Evolutionary conservation across 305 asterid genomes (phyloP).

Genomic region (Fraxinus angustifolia): DNA sequence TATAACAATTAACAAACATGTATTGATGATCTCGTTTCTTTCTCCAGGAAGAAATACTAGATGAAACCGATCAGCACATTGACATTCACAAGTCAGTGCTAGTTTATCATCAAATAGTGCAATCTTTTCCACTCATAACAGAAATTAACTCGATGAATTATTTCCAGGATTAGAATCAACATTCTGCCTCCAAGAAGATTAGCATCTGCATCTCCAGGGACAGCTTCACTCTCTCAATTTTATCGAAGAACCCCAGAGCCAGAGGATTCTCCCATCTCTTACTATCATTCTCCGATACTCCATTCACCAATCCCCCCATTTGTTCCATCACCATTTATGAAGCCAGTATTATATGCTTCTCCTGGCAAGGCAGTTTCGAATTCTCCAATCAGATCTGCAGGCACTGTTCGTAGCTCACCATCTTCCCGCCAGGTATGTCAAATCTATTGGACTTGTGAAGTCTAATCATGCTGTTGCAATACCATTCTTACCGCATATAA

Average conservation of each 20-base stretch:
- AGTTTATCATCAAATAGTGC: not conserved
- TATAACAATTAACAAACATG: not conserved
- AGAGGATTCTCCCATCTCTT: constrained; percentile 35
- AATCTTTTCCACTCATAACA: not conserved
- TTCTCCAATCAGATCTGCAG: constrained; percentile 24
- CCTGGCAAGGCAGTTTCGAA: constrained; percentile 20
- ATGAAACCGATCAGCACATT: constrained; percentile 71
- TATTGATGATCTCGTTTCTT: not conserved
- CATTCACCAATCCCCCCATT: constrained; percentile 39
- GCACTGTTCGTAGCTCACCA: constrained; percentile 27
- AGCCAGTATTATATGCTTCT: constrained; percentile 27
- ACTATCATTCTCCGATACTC: constrained; percentile 30
- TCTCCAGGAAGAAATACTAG: constrained; percentile 59
- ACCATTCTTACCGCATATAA: too few species aligned
- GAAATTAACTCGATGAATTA: not conserved
- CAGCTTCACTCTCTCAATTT: constrained; percentile 18
- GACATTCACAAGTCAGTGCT: constrained; percentile 54
- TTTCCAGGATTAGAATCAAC: constrained; percentile 52
- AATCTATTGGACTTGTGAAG: too few species aligned
- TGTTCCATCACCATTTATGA: constrained; percentile 25
- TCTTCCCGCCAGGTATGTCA: constrained; percentile 33
- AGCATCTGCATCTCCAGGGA: constrained; percentile 38
- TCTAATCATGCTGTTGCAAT: too few species aligned
- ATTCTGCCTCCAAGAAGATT: constrained; percentile 36
- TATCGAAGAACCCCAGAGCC: not conserved